Conservation (phyloP, 1,284 basidiomycete species). For the Peniophora sp. region DNA sequence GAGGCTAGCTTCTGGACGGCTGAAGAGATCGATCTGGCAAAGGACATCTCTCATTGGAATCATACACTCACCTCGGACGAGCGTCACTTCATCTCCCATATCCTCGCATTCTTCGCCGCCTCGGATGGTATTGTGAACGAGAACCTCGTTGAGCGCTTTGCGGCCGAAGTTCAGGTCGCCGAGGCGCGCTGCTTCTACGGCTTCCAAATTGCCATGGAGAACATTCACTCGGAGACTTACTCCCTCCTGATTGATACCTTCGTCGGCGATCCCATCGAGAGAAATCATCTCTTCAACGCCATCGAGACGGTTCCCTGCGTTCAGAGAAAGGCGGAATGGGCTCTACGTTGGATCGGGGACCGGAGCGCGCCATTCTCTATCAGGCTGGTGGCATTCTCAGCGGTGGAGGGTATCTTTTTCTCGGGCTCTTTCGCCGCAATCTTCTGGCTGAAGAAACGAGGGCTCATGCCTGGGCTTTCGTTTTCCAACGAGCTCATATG, state of each 20-base stretch:
- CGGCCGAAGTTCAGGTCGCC: conserved; percentile 88
- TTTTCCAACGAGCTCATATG: conserved; percentile 98
- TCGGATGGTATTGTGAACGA: conserved; percentile 99
- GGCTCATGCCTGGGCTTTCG: conserved; percentile 95
- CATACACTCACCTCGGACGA: conserved; percentile 90
- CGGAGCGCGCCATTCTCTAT: conserved; percentile 80
- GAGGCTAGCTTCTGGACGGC: conserved; percentile 96
- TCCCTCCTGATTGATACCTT: conserved; percentile 98
- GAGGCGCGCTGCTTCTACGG: conserved; percentile 99
- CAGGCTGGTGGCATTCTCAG: conserved; percentile 93
- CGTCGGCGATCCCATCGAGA: conserved; percentile 83
- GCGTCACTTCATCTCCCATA: conserved; percentile 92
- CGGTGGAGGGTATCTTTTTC: conserved; percentile 98
- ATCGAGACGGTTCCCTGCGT: conserved; percentile 93
- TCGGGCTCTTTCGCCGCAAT: conserved; percentile 92
- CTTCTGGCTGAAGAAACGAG: conserved; percentile 99
- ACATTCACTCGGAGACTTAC: conserved; percentile 95
- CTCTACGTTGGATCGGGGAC: conserved; percentile 89
- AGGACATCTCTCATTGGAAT: conserved; percentile 91
- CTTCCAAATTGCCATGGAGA: conserved; percentile 99
- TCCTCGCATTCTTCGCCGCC: conserved; percentile 95
- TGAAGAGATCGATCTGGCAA: conserved; percentile 95
- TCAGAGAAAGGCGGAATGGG: conserved; percentile 92
- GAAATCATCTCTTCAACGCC: conserved; percentile 88
- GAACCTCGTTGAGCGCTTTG: conserved; percentile 93